Evolutionary conservation across 129 eudicot species (phyloP).

Genomic region (Flaveria robusta): DNA sequence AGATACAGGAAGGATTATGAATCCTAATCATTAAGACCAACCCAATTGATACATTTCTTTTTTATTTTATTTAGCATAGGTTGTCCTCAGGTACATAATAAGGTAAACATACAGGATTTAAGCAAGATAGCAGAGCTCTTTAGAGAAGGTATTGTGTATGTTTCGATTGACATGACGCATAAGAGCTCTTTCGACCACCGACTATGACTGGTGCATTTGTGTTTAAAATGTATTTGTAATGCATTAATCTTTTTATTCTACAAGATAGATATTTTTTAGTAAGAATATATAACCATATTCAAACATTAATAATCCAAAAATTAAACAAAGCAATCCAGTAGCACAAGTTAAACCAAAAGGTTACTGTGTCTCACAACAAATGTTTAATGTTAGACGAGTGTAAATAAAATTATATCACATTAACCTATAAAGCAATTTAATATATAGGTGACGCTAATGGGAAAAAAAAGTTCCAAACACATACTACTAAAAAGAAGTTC

Average conservation of each 20-base stretch:
- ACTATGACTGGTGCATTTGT: neutral
- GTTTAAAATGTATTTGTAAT: neutral
- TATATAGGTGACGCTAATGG: no score
- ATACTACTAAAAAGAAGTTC: no score
- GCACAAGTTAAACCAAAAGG: neutral
- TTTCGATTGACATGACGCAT: neutral
- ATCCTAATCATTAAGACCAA: neutral
- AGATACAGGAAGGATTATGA: neutral
- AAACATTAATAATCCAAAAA: neutral
- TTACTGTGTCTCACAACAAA: neutral
- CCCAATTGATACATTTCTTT: constrained; percentile 4
- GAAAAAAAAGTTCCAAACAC: no score
- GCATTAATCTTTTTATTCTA: neutral
- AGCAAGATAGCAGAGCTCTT: neutral
- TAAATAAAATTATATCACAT: no score
- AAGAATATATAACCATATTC: neutral
- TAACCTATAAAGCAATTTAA: no score
- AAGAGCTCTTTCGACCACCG: neutral
- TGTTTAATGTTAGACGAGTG: neutral
- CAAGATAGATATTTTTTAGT: neutral
- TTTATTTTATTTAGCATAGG: neutral
- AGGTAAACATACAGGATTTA: constrained; percentile 16
- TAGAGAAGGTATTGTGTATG: neutral
- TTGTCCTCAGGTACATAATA: neutral
- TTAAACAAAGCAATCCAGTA: neutral